Conservation (phyloP, 768 basidiomycete species). For the Rhodotorula paludigena region DNA sequence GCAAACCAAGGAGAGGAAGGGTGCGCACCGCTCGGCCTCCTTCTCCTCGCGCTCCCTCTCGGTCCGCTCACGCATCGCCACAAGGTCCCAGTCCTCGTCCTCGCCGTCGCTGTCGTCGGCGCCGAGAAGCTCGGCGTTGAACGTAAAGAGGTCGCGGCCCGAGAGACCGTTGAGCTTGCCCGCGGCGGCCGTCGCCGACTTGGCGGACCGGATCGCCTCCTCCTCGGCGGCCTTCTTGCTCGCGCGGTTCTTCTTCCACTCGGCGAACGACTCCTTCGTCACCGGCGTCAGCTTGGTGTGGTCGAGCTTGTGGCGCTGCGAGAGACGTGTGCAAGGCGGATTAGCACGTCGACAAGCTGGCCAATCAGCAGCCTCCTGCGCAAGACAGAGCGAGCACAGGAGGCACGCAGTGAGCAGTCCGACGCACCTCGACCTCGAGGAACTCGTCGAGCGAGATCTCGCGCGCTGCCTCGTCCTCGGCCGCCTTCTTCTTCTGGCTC, state of each 20-base stretch:
- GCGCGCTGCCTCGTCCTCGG: constrained; percentile 79
- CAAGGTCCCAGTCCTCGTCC: constrained; percentile 56
- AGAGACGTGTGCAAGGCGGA: not conserved
- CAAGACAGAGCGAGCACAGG: no score
- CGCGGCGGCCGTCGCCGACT: constrained; percentile 71
- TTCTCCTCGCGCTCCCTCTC: constrained; percentile 59
- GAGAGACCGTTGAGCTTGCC: constrained; percentile 92
- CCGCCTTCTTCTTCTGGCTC: constrained; percentile 83
- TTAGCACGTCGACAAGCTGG: no score
- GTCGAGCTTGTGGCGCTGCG: constrained; percentile 87
- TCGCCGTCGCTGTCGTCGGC: constrained; percentile 57
- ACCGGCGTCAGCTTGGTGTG: constrained; percentile 79
- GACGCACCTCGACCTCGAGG: constrained; percentile 84
- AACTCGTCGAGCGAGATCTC: constrained; percentile 92
- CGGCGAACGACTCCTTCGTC: constrained; percentile 80
- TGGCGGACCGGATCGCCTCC: constrained; percentile 73
- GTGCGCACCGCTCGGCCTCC: constrained; percentile 44
- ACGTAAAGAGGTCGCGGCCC: constrained; percentile 92
- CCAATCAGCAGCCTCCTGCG: not conserved
- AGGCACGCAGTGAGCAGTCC: no score
- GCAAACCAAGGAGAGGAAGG: no score
- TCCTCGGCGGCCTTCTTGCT: constrained; percentile 89
- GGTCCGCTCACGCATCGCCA: constrained; percentile 60
- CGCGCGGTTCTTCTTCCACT: constrained; percentile 92
- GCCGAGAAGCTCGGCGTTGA: constrained; percentile 70